phyloP scores from a whole-genome alignment of 345 rosid genomes.

The Euphorbia peplus region DNA sequence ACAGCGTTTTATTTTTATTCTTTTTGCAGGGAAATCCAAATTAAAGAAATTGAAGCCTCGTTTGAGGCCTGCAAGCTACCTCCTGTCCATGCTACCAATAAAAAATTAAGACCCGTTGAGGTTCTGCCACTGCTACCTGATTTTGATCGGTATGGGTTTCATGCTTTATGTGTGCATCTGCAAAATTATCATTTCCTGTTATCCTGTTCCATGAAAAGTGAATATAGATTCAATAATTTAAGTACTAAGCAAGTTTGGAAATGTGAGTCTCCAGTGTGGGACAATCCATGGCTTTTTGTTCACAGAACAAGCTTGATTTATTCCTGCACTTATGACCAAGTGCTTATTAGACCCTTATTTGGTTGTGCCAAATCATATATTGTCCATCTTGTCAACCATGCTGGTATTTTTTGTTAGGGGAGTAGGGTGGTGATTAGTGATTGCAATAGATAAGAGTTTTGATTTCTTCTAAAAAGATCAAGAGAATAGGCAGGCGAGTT shows the following conservation, averaged over 20 bases:
- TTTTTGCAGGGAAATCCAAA: slow-evolving; percentile 74
- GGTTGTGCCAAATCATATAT: not conserved
- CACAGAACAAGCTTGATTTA: not conserved
- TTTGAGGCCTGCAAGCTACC: slow-evolving; percentile 74
- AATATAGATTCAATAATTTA: not conserved
- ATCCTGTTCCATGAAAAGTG: not conserved
- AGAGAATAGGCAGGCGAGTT: not conserved
- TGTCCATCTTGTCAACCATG: not conserved
- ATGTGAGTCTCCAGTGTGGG: not conserved
- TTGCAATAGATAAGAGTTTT: not conserved
- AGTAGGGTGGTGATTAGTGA: not conserved
- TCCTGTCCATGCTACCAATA: slow-evolving; percentile 88
- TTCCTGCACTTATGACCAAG: not conserved
- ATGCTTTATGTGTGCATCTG: slow-evolving; percentile 14
- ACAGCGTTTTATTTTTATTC: not conserved
- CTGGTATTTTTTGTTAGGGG: not conserved
- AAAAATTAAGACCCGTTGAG: slow-evolving; percentile 68
- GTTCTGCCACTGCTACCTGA: slow-evolving; percentile 78
- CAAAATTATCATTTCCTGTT: not conserved
- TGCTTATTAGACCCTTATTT: not conserved
- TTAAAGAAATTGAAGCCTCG: slow-evolving; percentile 86
- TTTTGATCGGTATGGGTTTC: slow-evolving; percentile 66
- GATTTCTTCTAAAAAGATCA: not conserved
- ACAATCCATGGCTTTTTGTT: not conserved
- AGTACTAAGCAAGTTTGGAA: not conserved